Conservation (phyloP, 345 rosid species). For the Melastoma malabathricum region DNA sequence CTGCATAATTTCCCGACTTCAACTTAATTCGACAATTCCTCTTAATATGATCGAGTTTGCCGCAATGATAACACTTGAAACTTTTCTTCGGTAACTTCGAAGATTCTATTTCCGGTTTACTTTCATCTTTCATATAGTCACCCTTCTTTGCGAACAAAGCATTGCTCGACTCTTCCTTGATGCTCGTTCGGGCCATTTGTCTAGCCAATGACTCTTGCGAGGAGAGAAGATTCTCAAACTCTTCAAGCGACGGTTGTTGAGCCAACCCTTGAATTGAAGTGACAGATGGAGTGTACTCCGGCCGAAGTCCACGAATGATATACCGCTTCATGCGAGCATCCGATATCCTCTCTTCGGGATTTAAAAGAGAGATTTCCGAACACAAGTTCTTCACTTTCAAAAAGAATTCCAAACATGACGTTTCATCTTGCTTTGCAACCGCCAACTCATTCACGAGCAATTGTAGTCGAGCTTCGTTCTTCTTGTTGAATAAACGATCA, state of each 20-base stretch:
- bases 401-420: background rate
- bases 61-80: background rate
- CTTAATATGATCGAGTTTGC: background rate
- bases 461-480: no score
- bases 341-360: conserved; percentile 4
- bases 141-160: background rate
- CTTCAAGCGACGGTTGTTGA: conserved; percentile 9
- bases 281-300: background rate
- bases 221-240: conserved; percentile 5
- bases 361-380: background rate
- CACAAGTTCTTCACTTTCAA: conserved; percentile 4
- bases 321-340: conserved; percentile 2
- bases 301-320: conserved; percentile 1
- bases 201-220: conserved; percentile 5
- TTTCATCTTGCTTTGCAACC: background rate
- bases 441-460: conserved; percentile 5
- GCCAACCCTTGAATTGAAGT: conserved; percentile 3
- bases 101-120: background rate
- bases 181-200: background rate
- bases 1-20: background rate
- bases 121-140: background rate
- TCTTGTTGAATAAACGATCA: no score
- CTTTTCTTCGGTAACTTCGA: background rate
- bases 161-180: no score
- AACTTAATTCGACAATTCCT: conserved; percentile 6